Base-by-base conservation (phyloP, 352 stramenopile species). In the Globisporangium paroecandrum region DNA sequence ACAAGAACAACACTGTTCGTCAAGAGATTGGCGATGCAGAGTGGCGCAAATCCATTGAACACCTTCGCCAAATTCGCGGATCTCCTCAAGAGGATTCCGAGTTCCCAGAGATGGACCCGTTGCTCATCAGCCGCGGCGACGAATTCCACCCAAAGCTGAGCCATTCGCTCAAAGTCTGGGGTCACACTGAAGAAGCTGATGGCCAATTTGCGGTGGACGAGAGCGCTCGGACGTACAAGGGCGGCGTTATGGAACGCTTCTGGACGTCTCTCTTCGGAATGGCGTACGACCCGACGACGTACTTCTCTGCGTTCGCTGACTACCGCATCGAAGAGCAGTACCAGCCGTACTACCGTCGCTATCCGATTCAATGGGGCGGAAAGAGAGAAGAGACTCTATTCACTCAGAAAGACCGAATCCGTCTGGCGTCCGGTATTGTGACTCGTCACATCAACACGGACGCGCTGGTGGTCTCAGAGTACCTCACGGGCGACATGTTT, bases 341-440 rank as follows among this genome's bases (percentile, higher is more conserved):
- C 62, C 87, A 95, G 65, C 82, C 85, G 24, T 95, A 89, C 75
- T 95, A 91, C 64, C 79, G 87, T 38, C 85, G 83, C 0, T 93
- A 95, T 53, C 81, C 87, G n/a, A 73, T 92, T 62, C 77, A 87
- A 34, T 94, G 85, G 85, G 80, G 77, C 3, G 62, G 68, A 43
- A 87, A 81, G 68, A 87, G 80, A 25, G 85, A 94, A 54, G 73
- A 94, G 64, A 93, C 87, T 18, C 57, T 95, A 54, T 95, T 95
- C 56, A 78, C 82, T 3, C 82, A 93, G 66, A 92, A 91, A 66
- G 87, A 95, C 56, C 83, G 87, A 24, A 91, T 95, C 64, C 83
- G 87, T 20, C 75, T 95, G 0, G 82, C 79, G 1, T 75, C 77
- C 27, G 71, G 83, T 15, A 95, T 93, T n/a, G 76, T 95, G 3